Percentiles rank a stretch among this genome's conserved stretches.
Evolutionary conservation across 345 rosid species (phyloP).

Genomic region (Gossypium thurberi): DNA sequence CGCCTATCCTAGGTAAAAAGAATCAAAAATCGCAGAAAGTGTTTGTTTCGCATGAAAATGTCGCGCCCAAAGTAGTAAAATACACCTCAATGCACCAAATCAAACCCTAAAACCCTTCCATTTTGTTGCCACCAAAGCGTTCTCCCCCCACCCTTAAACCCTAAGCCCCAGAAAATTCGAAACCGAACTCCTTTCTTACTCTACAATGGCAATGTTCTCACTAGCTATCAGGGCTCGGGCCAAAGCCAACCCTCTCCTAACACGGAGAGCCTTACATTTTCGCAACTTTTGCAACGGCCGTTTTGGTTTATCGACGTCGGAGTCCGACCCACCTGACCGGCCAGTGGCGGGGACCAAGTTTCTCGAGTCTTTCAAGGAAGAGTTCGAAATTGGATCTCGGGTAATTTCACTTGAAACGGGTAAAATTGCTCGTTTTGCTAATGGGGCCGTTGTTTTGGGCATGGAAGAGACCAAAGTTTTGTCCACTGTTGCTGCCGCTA

Average conservation of each 20-base stretch:
- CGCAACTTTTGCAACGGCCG: slow-evolving; percentile 58
- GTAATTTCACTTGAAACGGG: slow-evolving; percentile 82
- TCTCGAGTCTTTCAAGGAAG: slow-evolving; percentile 67
- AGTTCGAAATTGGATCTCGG: slow-evolving; percentile 78
- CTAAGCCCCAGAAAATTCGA: slow-evolving; percentile 14
- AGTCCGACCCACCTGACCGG: slow-evolving; percentile 22
- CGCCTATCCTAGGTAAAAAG: background rate
- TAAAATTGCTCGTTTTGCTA: slow-evolving; percentile 78
- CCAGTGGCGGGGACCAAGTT: slow-evolving; percentile 50
- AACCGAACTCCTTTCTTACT: background rate
- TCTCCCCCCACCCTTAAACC: slow-evolving; percentile 27
- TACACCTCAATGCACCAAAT: background rate
- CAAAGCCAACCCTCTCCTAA: slow-evolving; percentile 32
- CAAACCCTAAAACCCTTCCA: slow-evolving; percentile 6
- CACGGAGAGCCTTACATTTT: slow-evolving; percentile 49
- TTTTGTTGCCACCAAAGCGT: background rate
- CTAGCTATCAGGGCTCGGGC: slow-evolving; percentile 46
- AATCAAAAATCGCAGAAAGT: no score
- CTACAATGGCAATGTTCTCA: slow-evolving; percentile 35
- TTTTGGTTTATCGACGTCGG: slow-evolving; percentile 47
- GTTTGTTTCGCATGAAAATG: background rate
- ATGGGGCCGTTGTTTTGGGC: slow-evolving; percentile 77
- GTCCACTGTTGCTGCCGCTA: slow-evolving; percentile 68
- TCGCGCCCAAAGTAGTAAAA: background rate
- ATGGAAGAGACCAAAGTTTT: slow-evolving; percentile 71